phyloP scores from a whole-genome alignment of 345 rosid genomes.

The Aurinia saxatilis region DNA sequence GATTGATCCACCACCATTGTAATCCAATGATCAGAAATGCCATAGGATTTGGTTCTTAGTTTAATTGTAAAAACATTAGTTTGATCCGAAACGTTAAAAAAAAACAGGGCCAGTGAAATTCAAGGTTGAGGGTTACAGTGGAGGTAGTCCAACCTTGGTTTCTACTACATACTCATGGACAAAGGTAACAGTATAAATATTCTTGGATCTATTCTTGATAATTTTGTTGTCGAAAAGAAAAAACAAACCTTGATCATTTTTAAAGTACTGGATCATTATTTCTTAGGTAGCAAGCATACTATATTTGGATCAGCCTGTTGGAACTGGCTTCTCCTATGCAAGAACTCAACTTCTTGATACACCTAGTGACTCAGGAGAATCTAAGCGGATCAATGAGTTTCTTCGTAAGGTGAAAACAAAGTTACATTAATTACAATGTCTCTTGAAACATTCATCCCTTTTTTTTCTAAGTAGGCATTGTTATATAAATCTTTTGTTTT shows the following conservation, averaged over 20 bases:
- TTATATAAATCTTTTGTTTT: neutral
- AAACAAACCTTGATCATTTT: too few species aligned
- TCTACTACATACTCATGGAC: conserved; percentile 55
- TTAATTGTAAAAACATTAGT: too few species aligned
- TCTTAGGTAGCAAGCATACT: conserved; percentile 46
- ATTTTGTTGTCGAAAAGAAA: too few species aligned
- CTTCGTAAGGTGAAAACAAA: conserved; percentile 34
- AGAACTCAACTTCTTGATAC: conserved; percentile 22
- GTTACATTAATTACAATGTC: too few species aligned
- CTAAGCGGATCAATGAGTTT: conserved; percentile 32
- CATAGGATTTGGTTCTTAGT: too few species aligned
- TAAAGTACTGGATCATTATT: neutral
- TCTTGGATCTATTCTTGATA: too few species aligned
- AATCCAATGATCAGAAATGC: too few species aligned
- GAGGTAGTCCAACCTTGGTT: conserved; percentile 48
- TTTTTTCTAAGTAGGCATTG: neutral
- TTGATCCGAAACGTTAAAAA: neutral
- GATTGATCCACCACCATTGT: too few species aligned
- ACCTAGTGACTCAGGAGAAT: conserved; percentile 37
- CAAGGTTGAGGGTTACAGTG: conserved; percentile 37
- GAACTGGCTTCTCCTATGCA: conserved; percentile 63
- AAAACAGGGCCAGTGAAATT: conserved; percentile 47
- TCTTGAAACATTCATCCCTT: neutral
- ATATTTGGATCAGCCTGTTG: conserved; percentile 55
- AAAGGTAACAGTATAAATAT: conserved; percentile 22